phyloP scores from a whole-genome alignment of 805 yeast species.

The Isabelozyma heimii region DNA sequence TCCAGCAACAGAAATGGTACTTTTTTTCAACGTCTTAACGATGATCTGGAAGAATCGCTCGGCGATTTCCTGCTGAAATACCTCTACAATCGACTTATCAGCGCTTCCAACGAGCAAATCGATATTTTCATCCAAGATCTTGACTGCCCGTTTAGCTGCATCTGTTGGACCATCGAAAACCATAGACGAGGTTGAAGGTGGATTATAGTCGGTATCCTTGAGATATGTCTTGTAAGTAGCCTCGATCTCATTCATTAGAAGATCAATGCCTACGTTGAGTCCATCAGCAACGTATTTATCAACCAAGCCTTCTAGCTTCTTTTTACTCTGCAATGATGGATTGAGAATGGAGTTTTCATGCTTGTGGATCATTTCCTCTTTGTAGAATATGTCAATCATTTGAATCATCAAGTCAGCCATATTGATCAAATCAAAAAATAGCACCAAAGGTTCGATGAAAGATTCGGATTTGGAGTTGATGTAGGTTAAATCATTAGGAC shows the following conservation, averaged over 20 bases:
- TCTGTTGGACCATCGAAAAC: slow-evolving; percentile 42
- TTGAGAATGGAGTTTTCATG: slow-evolving; percentile 75
- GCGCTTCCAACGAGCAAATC: slow-evolving; percentile 75
- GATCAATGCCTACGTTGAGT: slow-evolving; percentile 86
- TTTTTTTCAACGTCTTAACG: slow-evolving; percentile 72
- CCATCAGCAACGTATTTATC: slow-evolving; percentile 94
- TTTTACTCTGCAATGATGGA: slow-evolving; percentile 74
- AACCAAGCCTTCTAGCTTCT: slow-evolving; percentile 72
- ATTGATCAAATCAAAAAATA: slow-evolving; percentile 87
- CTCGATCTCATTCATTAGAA: slow-evolving; percentile 78
- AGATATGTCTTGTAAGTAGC: slow-evolving; percentile 54
- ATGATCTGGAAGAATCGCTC: slow-evolving; percentile 76
- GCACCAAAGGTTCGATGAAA: slow-evolving; percentile 77
- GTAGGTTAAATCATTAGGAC: slow-evolving; percentile 46
- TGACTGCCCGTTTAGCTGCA: slow-evolving; percentile 64
- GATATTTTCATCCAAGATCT: slow-evolving; percentile 67
- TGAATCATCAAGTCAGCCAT: slow-evolving; percentile 91
- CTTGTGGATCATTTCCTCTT: slow-evolving; percentile 69
- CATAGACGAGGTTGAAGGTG: slow-evolving; percentile 22
- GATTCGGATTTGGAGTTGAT: slow-evolving; percentile 24
- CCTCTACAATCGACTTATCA: slow-evolving; percentile 84
- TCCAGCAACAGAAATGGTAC: slow-evolving; percentile 72
- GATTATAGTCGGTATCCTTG: slow-evolving; percentile 61
- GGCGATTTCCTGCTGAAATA: slow-evolving; percentile 91
- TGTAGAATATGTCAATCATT: slow-evolving; percentile 87